phyloP scores from a whole-genome alignment of 306 rosid species.

The Luffa acutangula region DNA sequence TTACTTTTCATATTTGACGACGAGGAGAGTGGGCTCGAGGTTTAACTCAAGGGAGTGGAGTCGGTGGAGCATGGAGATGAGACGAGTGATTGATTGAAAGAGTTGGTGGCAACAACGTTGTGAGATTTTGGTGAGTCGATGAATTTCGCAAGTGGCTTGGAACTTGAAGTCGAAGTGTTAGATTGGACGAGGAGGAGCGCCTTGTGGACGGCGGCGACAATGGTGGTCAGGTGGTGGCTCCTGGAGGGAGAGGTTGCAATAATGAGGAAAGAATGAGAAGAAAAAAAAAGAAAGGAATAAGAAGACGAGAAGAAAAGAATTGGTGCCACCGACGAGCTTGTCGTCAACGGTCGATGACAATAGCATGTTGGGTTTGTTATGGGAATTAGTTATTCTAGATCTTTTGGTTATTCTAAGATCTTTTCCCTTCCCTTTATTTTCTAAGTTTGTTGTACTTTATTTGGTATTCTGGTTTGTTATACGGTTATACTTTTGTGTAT shows the following conservation, averaged over 20 bases:
- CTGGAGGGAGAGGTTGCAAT: slow-evolving; percentile 5
- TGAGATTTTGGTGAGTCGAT: slow-evolving; percentile 81
- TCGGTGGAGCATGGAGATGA: slow-evolving; percentile 52
- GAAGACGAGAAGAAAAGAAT: too few relatives aligned
- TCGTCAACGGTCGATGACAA: too few relatives aligned
- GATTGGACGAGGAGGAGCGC: slow-evolving; percentile 59
- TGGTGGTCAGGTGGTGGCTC: not conserved
- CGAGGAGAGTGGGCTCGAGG: slow-evolving; percentile 70
- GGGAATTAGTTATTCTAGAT: too few relatives aligned
- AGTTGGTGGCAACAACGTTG: slow-evolving; percentile 83
- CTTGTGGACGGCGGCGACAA: slow-evolving; percentile 35
- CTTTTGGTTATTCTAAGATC: too few relatives aligned
- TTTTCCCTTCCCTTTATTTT: too few relatives aligned
- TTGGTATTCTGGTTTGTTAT: too few relatives aligned
- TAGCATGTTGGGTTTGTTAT: too few relatives aligned
- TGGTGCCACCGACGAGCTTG: too few relatives aligned
- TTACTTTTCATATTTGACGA: slow-evolving; percentile 89
- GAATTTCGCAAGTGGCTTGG: slow-evolving; percentile 69
- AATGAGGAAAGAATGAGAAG: not conserved
- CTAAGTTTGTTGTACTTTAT: too few relatives aligned
- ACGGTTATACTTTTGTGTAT: too few relatives aligned
- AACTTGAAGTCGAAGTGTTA: slow-evolving; percentile 36
- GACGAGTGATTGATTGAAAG: slow-evolving; percentile 45
- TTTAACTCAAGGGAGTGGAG: slow-evolving; percentile 46
- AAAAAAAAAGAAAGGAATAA: too few relatives aligned